These are phyloP conservation scores for Psilocybe cyanescens DNA, from an alignment of 768 basidiomycete species.

Conservation along the genomic window DNA sequence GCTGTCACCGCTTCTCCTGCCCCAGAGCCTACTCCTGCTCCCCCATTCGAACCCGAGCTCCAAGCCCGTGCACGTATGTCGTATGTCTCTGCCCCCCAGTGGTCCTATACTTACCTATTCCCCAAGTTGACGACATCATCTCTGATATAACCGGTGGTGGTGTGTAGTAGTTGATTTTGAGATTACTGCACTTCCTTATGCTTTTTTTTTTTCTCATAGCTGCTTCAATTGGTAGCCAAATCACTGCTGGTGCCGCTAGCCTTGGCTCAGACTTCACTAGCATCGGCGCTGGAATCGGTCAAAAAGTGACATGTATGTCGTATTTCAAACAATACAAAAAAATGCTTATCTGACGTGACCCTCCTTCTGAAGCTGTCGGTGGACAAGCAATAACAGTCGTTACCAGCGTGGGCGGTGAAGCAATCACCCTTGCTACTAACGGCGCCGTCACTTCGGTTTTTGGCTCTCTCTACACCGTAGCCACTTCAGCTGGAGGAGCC, in stretches of 20 bases:
- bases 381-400: slow-evolving; percentile 57
- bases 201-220: slow-evolving; percentile 24
- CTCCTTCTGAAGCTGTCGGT: slow-evolving; percentile 47
- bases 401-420: slow-evolving; percentile 60
- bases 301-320: slow-evolving; percentile 46
- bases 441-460: slow-evolving; percentile 52
- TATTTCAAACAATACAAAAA: not conserved
- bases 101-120: slow-evolving; percentile 11
- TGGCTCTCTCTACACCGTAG: slow-evolving; percentile 56
- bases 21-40: slow-evolving; percentile 29
- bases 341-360: slow-evolving; percentile 12
- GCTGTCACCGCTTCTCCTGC: slow-evolving; percentile 35
- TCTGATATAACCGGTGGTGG: slow-evolving; percentile 31
- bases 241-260: slow-evolving; percentile 32
- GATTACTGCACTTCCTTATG: not conserved
- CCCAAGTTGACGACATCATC: slow-evolving; percentile 41
- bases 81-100: slow-evolving; percentile 11
- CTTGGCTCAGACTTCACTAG: slow-evolving; percentile 26
- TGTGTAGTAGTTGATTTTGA: slow-evolving; percentile 17
- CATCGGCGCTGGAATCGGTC: slow-evolving; percentile 34
- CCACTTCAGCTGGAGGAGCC: slow-evolving; percentile 38
- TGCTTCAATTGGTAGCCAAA: slow-evolving; percentile 40
- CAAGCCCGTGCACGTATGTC: slow-evolving; percentile 47
- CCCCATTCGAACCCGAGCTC: slow-evolving; percentile 18
- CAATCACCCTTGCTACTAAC: slow-evolving; percentile 57